These are phyloP conservation scores for Magnolia sinica DNA, from an alignment of 164 flowering plant species.

Conservation along the genomic window DNA sequence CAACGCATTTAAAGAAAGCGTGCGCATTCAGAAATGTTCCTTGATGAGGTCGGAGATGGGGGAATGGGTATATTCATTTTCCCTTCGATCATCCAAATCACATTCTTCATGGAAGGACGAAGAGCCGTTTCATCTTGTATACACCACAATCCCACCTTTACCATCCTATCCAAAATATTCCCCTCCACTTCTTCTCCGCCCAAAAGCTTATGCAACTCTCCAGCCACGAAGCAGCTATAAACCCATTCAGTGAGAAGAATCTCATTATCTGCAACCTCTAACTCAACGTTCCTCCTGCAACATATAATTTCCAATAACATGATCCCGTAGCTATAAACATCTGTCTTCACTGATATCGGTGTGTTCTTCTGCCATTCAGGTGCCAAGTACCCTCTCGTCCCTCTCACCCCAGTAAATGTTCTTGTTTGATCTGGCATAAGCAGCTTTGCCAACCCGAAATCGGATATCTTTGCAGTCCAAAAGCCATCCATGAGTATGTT, in stretches of 20 bases:
- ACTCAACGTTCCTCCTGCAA: constrained; percentile 13
- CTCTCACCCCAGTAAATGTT: constrained; percentile 11
- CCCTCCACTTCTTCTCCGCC: constrained; percentile 15
- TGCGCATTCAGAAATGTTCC: no score
- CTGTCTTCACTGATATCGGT: constrained; percentile 30
- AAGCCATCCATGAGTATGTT: constrained; percentile 21
- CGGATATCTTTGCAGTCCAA: constrained; percentile 20
- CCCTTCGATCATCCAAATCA: constrained; percentile 40
- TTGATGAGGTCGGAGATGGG: constrained; percentile 13
- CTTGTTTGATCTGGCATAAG: constrained; percentile 13
- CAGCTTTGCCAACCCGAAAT: constrained; percentile 20
- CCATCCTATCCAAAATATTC: constrained; percentile 21
- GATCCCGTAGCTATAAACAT: constrained; percentile 39
- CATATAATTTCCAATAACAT: constrained; percentile 28
- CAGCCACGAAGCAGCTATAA: constrained; percentile 8
- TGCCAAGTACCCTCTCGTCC: constrained; percentile 21
- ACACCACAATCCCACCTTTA: constrained; percentile 35
- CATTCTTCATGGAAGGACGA: constrained; percentile 40
- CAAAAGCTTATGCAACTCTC: constrained; percentile 16
- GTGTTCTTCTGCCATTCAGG: constrained; percentile 21
- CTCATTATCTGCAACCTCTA: constrained; percentile 15
- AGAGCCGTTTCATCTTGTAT: constrained; percentile 36
- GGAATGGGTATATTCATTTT: constrained; percentile 21
- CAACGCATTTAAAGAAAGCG: no score
- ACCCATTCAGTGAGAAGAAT: constrained; percentile 29